These are phyloP conservation scores for Colletotrichum neosansevieriae DNA, from an alignment of 2,329 filamentous ascomycete species.

Conservation along the genomic window DNA sequence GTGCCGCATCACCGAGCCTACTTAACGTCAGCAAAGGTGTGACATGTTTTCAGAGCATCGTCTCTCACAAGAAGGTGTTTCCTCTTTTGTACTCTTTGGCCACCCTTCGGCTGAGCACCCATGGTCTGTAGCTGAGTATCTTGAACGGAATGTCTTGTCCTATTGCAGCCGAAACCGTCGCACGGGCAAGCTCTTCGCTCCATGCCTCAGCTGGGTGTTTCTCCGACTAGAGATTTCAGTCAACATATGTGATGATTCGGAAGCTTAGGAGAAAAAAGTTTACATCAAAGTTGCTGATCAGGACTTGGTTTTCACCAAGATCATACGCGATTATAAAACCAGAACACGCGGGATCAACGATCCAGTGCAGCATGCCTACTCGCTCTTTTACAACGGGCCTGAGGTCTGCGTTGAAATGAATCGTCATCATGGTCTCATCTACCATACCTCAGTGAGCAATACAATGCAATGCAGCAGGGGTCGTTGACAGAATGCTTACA, in stretches of 20 bases:
- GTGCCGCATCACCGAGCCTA: conserved; percentile 49
- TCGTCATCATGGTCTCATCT: conserved; percentile 61
- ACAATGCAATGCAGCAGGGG: not conserved
- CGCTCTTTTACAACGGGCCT: conserved; percentile 51
- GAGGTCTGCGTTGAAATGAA: conserved; percentile 57
- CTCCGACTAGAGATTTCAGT: conserved; percentile 42
- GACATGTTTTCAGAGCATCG: not conserved
- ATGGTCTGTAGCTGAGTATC: conserved; percentile 55
- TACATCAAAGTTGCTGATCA: conserved; percentile 59
- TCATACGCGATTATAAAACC: conserved; percentile 60
- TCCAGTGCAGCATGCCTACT: conserved; percentile 59
- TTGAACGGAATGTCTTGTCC: conserved; percentile 50
- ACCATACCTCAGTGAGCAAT: not conserved
- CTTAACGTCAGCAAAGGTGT: not conserved
- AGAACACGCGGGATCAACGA: conserved; percentile 55
- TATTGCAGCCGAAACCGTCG: conserved; percentile 49
- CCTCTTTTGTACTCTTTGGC: conserved; percentile 51
- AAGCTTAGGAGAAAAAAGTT: conserved; percentile 30
- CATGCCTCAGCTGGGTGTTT: conserved; percentile 51
- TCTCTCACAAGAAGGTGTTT: conserved; percentile 53
- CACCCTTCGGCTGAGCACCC: conserved; percentile 56
- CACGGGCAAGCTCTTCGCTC: conserved; percentile 50
- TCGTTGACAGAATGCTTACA: conserved; percentile 46
- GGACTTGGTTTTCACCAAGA: conserved; percentile 54
- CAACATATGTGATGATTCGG: not conserved